Percentiles rank a stretch among this genome's conserved stretches.
These are phyloP conservation scores for Buxus sempervirens DNA, from an alignment of 164 flowering plant genomes.

Conservation along the genomic window DNA sequence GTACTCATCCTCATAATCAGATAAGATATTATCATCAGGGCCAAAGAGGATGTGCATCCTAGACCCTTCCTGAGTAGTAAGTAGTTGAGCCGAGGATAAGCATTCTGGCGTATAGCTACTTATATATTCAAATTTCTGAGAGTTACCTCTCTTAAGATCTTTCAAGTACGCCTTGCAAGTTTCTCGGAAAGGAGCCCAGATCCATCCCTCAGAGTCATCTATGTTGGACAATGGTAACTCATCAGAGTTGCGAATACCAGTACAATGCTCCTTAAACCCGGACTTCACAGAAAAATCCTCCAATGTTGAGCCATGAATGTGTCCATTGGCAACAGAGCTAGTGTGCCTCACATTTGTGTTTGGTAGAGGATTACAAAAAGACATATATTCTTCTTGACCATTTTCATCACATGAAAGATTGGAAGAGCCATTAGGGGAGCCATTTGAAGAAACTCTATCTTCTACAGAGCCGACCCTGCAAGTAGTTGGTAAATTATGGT, in stretches of 20 bases:
- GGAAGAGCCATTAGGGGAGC: not conserved
- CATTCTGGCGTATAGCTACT: conserved; percentile 26
- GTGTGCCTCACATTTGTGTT: conserved; percentile 12
- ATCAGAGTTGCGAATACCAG: not conserved
- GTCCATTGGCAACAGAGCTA: conserved; percentile 15
- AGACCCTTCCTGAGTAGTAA: conserved; percentile 57
- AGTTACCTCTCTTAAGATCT: conserved; percentile 42
- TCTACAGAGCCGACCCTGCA: not conserved
- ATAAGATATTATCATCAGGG: conserved; percentile 48
- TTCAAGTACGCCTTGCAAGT: conserved; percentile 40
- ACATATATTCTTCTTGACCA: conserved; percentile 8
- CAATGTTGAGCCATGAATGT: conserved; percentile 4
- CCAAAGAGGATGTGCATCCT: conserved; percentile 65
- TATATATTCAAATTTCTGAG: conserved; percentile 46
- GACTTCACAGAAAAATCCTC: conserved; percentile 6
- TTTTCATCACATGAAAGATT: conserved; percentile 11
- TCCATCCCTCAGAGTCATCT: conserved; percentile 41
- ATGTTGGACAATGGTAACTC: conserved; percentile 18
- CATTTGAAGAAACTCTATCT: conserved; percentile 7
- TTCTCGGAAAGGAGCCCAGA: conserved; percentile 69
- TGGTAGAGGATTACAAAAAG: conserved; percentile 15
- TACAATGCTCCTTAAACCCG: not conserved
- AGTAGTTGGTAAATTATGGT: not conserved
- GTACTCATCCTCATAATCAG: conserved; percentile 73
- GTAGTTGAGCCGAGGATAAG: conserved; percentile 36